Evolutionary conservation across 768 basidiomycete genomes (phyloP), one percentile per base, ranked within the genome.

Genomic region (Tylopilus cervinicoccineus): DNA sequence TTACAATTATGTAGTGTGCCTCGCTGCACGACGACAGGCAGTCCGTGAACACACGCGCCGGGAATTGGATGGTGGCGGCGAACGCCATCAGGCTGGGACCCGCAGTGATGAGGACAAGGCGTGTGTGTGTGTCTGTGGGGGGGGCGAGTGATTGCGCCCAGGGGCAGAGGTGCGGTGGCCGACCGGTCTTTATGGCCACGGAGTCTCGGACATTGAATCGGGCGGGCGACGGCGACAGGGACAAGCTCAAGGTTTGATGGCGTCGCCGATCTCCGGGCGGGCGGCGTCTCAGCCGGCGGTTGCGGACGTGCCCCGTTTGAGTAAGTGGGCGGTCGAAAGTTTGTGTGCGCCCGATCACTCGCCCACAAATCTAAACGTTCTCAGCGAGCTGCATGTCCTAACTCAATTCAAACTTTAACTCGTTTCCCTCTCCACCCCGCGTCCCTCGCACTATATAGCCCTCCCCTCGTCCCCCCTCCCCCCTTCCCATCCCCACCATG

Each of bases 351-450:
- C 62, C 62, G 63, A 66, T 64, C 62, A 52, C 36, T 51, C 22
- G 32, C 42, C 31, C 33, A 47, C 41, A 46, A 48, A 54, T 51
- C 54, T 56, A 43, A 51, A 56, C 45, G 39, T 51, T 39, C 37
- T 6, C 33, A 32, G 39, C 33, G 46, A 34, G 42, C 45, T 47
- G 43, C 52, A 51, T 64, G 62, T 63, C 53, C 54, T 70, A 77
- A 76, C 75, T 75, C 73, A 78, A 78, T 75, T 71, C 71, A 75
- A 81, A 82, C 76, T 76, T 74, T 74, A 78, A 78, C 74, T 72
- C 72, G 62, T 67, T 59, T 57, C 56, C 64, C 53, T 52, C 56
- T 60, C 46, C 50, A 55, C 50, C 51, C 63, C 59, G 52, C 54
- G 50, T 49, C 47, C 12, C 37, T 31, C 17, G 39, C 64, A 69